Percentiles rank a stretch among this genome's conserved stretches.
These are phyloP conservation scores for Maudiozyma serrabonitensis DNA, from an alignment of 805 yeast species.

Conservation along the genomic window DNA sequence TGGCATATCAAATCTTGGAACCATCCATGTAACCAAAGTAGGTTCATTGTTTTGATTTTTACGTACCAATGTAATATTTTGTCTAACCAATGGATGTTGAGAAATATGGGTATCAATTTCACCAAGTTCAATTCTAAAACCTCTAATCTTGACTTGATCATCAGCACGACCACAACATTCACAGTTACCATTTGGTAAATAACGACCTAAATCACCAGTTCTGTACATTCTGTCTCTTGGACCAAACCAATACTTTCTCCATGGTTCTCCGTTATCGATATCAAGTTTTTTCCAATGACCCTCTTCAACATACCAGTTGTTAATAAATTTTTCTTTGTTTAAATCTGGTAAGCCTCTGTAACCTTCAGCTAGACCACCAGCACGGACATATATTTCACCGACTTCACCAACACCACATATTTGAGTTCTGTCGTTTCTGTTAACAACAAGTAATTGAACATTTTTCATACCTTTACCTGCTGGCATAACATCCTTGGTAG, in stretches of 20 bases:
- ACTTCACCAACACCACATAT: slow-evolving; percentile 98
- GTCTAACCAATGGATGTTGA: slow-evolving; percentile 86
- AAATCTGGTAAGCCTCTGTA: slow-evolving; percentile 86
- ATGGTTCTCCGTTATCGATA: slow-evolving; percentile 38
- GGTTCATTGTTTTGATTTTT: slow-evolving; percentile 92
- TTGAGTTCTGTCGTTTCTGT: slow-evolving; percentile 78
- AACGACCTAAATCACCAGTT: slow-evolving; percentile 96
- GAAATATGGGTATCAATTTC: slow-evolving; percentile 97
- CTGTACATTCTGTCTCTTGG: slow-evolving; percentile 94
- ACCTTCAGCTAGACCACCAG: slow-evolving; percentile 96
- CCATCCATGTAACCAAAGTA: slow-evolving; percentile 80
- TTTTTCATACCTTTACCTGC: slow-evolving; percentile 97
- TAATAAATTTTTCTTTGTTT: slow-evolving; percentile 78
- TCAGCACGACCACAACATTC: slow-evolving; percentile 99
- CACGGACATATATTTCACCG: slow-evolving; percentile 97
- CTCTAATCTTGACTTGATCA: slow-evolving; percentile 96
- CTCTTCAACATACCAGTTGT: slow-evolving; percentile 79
- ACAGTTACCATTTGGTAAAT: slow-evolving; percentile 92
- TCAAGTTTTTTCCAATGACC: slow-evolving; percentile 54
- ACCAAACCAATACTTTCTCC: slow-evolving; percentile 82
- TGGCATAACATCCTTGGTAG: slow-evolving; percentile 91
- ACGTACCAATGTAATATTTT: slow-evolving; percentile 83
- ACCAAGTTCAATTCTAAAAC: slow-evolving; percentile 96
- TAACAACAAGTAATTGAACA: slow-evolving; percentile 89
- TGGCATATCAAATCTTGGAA: slow-evolving; percentile 56